A percentile compares a stretch with the other conserved stretches of the same genome.
Evolutionary conservation across 371 early-diverging fungal species (phyloP).

Genomic region (Rhizopus arrhizus): DNA sequence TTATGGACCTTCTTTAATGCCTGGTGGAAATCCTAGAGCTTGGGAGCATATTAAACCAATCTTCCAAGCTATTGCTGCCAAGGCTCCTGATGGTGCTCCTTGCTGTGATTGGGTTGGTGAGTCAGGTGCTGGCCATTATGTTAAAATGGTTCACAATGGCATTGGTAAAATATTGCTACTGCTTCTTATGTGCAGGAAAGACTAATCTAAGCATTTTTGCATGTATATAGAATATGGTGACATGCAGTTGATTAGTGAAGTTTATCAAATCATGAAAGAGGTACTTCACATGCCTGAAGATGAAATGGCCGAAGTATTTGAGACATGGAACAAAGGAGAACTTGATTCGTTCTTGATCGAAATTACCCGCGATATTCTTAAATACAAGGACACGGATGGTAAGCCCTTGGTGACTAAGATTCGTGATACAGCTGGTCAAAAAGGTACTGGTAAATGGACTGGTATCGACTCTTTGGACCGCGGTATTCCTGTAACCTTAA

Average conservation of each 20-base stretch:
- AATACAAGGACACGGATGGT: conserved; percentile 89
- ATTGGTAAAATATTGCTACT: conserved; percentile 57
- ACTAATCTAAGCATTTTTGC: background rate
- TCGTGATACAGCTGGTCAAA: conserved; percentile 96
- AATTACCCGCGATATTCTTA: conserved; percentile 92
- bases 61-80: conserved; percentile 95
- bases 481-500: conserved; percentile 93
- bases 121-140: conserved; percentile 98
- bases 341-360: conserved; percentile 97
- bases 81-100: conserved; percentile 82
- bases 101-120: conserved; percentile 99
- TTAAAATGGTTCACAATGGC: conserved; percentile 99
- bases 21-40: conserved; percentile 93
- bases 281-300: conserved; percentile 78
- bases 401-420: conserved; percentile 91
- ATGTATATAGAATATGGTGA: conserved; percentile 90
- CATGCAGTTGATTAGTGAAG: conserved; percentile 99
- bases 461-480: conserved; percentile 93
- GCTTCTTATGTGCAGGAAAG: background rate
- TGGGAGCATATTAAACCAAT: conserved; percentile 94
- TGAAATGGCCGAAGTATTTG: conserved; percentile 89
- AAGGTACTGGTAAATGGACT: conserved; percentile 99
- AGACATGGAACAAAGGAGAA: conserved; percentile 94
- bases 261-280: conserved; percentile 91
- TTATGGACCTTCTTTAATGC: conserved; percentile 98